A percentile compares a stretch with the other conserved stretches of the same genome.
phyloP scores from a whole-genome alignment of 1,284 basidiomycete genomes.

The Cryptococcus deneoformans region DNA sequence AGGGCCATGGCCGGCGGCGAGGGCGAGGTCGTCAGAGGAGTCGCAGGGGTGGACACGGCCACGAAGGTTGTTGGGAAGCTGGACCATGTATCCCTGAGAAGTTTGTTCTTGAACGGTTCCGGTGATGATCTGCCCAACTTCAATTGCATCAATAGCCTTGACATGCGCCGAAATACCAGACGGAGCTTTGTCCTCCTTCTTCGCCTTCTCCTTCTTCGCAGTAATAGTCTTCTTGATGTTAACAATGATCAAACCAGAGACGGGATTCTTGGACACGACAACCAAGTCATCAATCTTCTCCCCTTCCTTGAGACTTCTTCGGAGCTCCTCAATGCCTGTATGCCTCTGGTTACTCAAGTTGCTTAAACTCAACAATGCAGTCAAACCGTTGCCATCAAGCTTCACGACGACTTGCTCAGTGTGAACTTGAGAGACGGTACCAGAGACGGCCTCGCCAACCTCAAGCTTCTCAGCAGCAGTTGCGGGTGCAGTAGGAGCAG shows the following conservation, averaged over 20 bases:
- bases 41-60: conserved; percentile 80
- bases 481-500: conserved; percentile 53
- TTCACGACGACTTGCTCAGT: conserved; percentile 75
- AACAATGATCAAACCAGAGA: conserved; percentile 84
- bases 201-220: conserved; percentile 6
- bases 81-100: conserved; percentile 66
- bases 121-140: conserved; percentile 67
- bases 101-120: conserved; percentile 73
- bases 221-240: conserved; percentile 54
- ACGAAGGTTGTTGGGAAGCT: conserved; percentile 65
- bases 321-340: conserved; percentile 67
- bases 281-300: conserved; percentile 74
- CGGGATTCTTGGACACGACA: conserved; percentile 85
- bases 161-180: conserved; percentile 53
- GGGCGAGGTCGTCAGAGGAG: conserved; percentile 67
- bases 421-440: conserved; percentile 71
- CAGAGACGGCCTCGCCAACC: conserved; percentile 71
- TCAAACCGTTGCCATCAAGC: conserved; percentile 67
- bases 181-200: conserved; percentile 46
- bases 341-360: conserved; percentile 81
- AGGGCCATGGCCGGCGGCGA: conserved; percentile 51
- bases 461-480: conserved; percentile 67
- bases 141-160: conserved; percentile 64
- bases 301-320: conserved; percentile 63
- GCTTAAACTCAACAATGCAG: conserved; percentile 79